Evolutionary conservation across 345 rosid species (phyloP).

Genomic region (Eucalyptus pauciflora): DNA sequence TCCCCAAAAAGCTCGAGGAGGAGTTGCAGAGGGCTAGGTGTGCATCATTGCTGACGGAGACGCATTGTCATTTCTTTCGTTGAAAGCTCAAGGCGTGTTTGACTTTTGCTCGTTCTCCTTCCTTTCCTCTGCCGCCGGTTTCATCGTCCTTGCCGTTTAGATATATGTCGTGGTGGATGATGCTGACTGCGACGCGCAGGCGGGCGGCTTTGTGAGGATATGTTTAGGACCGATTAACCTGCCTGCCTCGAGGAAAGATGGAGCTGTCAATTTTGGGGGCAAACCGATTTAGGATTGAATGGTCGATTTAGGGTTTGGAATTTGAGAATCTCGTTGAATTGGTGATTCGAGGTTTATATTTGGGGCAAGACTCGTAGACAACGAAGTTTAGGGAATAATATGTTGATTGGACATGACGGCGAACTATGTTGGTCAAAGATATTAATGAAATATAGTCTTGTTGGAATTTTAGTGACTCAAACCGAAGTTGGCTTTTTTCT

Average conservation of each 20-base stretch:
- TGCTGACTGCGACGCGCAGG: no score
- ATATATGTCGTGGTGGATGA: no score
- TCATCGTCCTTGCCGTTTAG: no score
- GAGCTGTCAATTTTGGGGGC: background rate
- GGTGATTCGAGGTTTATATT: background rate
- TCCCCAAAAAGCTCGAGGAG: no score
- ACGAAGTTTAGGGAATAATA: background rate
- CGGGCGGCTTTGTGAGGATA: background rate
- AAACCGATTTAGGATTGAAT: background rate
- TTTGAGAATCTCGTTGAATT: background rate
- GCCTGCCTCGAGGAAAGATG: no score
- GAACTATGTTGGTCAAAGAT: background rate
- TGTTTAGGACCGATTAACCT: background rate
- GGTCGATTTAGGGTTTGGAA: background rate
- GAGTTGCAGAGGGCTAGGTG: no score
- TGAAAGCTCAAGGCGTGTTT: no score
- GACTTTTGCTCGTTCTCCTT: no score
- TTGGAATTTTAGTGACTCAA: background rate
- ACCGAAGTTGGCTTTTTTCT: no score
- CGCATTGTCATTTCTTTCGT: no score
- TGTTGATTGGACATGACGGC: rapidly evolving
- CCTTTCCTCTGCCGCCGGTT: no score
- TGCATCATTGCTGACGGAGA: no score
- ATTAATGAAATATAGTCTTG: background rate
- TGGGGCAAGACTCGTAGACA: background rate